Conservation (phyloP, 495 filamentous ascomycete genomes). For the Thermothielavioides terrestris region DNA sequence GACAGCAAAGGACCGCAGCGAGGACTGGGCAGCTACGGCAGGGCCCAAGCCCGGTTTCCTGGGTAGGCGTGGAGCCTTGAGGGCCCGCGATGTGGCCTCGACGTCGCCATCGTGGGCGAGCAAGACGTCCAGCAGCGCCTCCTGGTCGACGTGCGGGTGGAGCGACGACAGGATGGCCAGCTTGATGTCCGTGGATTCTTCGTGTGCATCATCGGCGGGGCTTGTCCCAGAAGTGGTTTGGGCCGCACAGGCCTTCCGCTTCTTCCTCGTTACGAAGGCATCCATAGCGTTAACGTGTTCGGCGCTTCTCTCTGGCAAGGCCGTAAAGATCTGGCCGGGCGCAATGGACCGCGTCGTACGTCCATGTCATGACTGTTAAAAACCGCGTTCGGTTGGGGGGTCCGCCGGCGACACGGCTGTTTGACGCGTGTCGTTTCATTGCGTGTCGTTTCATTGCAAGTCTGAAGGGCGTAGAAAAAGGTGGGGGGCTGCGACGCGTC, state of each 20-base stretch:
- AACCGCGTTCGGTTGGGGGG: background rate
- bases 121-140: conserved; percentile 66
- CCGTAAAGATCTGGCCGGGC: background rate
- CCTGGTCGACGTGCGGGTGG: conserved; percentile 52
- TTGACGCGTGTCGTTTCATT: conserved; percentile 1
- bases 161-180: conserved; percentile 75
- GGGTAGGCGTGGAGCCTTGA: conserved; percentile 28
- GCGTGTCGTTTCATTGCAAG: no score
- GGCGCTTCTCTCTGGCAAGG: background rate
- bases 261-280: conserved; percentile 36
- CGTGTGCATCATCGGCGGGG: conserved; percentile 15
- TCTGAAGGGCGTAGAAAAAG: no score
- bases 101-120: conserved; percentile 72
- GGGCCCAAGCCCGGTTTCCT: conserved; percentile 25
- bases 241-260: conserved; percentile 29
- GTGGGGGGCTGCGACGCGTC: no score
- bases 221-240: background rate
- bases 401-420: background rate
- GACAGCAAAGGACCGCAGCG: conserved; percentile 43
- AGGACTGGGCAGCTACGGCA: conserved; percentile 47
- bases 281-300: conserved; percentile 37
- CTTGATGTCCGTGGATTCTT: conserved; percentile 83
- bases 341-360: background rate
- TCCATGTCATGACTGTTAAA: conserved; percentile 1
- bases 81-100: conserved; percentile 45